Base-by-base conservation (phyloP, 805 yeast genomes). In the Geotrichum ghanense region DNA sequence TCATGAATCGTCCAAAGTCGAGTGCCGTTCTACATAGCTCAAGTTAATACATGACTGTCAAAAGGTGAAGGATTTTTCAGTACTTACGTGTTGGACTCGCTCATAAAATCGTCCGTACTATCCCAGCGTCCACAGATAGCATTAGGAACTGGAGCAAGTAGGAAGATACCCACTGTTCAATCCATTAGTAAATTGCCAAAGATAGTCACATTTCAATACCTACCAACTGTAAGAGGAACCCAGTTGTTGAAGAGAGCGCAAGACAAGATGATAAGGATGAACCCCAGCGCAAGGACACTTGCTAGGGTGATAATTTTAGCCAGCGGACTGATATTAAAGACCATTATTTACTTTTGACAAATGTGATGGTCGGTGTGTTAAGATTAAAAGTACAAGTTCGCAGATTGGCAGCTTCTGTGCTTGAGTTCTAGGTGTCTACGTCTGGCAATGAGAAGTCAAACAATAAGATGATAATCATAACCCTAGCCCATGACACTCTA, bases 221-320 rank as follows among this genome's bases (percentile, higher is more conserved):
- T 52, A 71, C 75, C 73, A 53, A 83, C 86, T 34, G 81, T 73
- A 48, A 90, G 72, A 31, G 98, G 97, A 57, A 82, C 78, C 94
- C 96, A 92, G 63, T 87, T 88, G 43, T 85, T 83, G 67, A 78
- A 86, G 10, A 92, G 71, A 2, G 92, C 90, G 45, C 95, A 88
- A 42, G 95, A 87, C 26, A 92, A 70, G 22, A 90, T 84, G 41
- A 89, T 87, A 52, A 92, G 70, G 27, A 92, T 75, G 57, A 90
- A 90, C 3, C 98, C 98, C 53, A 87, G 73, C 1, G 97, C 92
- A 24, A 90, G 72, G 42, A 89, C 79, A 35, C 80, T 72, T 14
- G 92, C 76, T 17, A 86, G 76, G 14, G 82, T 81, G 40, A 86
- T 82, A 56, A 87, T 83, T 58, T 79, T 81, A 48, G 85, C 82